Base-by-base conservation (phyloP, 169 alveolate genomes). In the Cryptosporidium meleagridis region DNA sequence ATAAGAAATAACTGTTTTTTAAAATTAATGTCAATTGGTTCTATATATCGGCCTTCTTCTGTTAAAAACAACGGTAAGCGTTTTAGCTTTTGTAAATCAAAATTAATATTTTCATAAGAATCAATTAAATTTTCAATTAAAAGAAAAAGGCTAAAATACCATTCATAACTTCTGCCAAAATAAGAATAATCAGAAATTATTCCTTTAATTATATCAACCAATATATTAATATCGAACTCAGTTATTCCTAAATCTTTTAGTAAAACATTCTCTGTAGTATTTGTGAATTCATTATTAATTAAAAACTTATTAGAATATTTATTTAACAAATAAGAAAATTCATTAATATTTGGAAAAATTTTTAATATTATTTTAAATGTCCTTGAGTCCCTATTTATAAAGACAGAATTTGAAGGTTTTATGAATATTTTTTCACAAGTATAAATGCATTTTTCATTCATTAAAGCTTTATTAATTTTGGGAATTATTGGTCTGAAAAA, bases 111-210 rank as follows among this genome's bases (percentile, higher is more conserved):
- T 3, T 6, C 31, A 29, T 69, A 61, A 4, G 10, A 10, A 31
- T 14, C 16, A 18, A 80, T 26, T 8, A 61, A 26, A n/a, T 80
- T 23, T 39, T 65, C 89, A 1, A 80, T 31, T 2, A 80, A 26
- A 12, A 44, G 44, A 39, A 80, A 80, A 3, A 80, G 26, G 44
- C 41, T 39, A 45, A 62, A 62, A 26, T 80, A 80, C 89, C 89
- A 80, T 23, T 58, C 65, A 65, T 41, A 37, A 23, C 29, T 35
- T 48, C 89, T 59, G n/a, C 75, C 75, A 65, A 80, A 80, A 31
- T 80, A 80, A 4, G 89, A 80, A 41, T 59, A 59, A 80, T 80
- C 89, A 3, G 31, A 31, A 33, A 80, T 62, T 31, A 80, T 61
- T 21, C 89, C 89, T 12, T 62, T 23, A n/a, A 80, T 21, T 26